Base-by-base conservation (phyloP, 2,329 filamentous ascomycete species). In the Paraphoma chrysanthemicola region DNA sequence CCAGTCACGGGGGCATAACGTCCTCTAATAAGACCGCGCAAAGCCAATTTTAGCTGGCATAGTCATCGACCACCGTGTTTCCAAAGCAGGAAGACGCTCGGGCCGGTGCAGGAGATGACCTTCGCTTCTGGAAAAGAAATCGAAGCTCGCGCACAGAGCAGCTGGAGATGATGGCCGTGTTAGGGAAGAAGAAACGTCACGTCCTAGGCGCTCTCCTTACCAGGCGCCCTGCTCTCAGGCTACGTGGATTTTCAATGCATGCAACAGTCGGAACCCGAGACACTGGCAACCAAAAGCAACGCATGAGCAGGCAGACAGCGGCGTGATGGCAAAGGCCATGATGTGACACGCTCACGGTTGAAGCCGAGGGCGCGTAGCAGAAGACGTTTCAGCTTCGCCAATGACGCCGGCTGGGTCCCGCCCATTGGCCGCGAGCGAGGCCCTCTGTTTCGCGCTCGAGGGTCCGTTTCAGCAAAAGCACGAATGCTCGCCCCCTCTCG, bases 391-490 rank as follows among this genome's bases (percentile, higher is more conserved):
- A 61, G 57, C 50, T 16, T 16, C 53, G 39, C 41, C 42, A 18
- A 29, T 39, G 28, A 52, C 51, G 51, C 51, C 38, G 43, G 39
- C 52, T 23, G 31, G 14, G 10, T 23, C 41, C 14, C 41, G 18
- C 18, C 43, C 16, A 36, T 36, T 36, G 33, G 33, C 51, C 45
- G 11, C 23, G 47, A 45, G 53, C 56, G 10, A 57, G 58, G 50
- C 48, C 57, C 51, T 58, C 44, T 63, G 68, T 71, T 71, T 72
- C 64, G 67, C 29, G 52, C 55, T 51, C 46, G 51, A 46, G 59
- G 53, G 57, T 48, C 52, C 53, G 63, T 65, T 68, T 65, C 63
- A 68, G 60, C 48, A 59, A 56, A 36, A 41, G 51, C 45, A 45
- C 48, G 55, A 49, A 48, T 56, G 48, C 53, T 64, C 60, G 66